Percentiles rank a stretch among this genome's conserved stretches.
These are phyloP conservation scores for Spirogloea muscicola DNA, from an alignment of 139 green algal species.

Conservation along the genomic window DNA sequence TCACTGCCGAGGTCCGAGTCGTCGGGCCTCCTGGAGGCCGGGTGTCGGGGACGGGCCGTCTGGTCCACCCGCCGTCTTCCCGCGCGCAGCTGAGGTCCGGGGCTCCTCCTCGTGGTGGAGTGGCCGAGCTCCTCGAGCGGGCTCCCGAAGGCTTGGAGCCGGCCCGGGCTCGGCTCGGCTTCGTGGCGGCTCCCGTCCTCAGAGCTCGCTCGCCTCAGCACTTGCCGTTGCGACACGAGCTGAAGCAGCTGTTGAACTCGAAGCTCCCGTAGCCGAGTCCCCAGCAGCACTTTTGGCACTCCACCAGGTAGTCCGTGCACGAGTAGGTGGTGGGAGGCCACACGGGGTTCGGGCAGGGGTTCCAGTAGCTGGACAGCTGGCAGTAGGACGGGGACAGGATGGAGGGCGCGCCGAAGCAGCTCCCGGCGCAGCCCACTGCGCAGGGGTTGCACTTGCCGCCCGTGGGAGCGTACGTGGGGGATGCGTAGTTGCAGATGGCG, in stretches of 20 bases:
- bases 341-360: background rate
- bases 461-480: background rate
- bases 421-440: background rate
- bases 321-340: background rate
- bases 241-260: background rate
- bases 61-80: no score
- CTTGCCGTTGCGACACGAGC: background rate
- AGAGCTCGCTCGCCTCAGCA: no score
- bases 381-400: background rate
- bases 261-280: background rate
- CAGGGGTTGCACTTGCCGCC: slow-evolving; percentile 2
- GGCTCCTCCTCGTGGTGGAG: no score
- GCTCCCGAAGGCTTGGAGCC: no score
- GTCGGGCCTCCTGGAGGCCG: no score
- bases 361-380: background rate
- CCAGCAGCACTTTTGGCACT: background rate
- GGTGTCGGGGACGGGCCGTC: no score
- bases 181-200: no score
- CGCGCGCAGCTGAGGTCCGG: no score
- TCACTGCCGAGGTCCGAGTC: no score
- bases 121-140: no score
- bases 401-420: background rate
- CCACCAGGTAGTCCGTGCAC: background rate
- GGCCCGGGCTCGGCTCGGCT: no score
- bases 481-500: slow-evolving; percentile 31